Evolutionary conservation across 768 basidiomycete species (phyloP), one percentile per base, ranked within the genome.

Genomic region (Candolleomyces eurysporus): DNA sequence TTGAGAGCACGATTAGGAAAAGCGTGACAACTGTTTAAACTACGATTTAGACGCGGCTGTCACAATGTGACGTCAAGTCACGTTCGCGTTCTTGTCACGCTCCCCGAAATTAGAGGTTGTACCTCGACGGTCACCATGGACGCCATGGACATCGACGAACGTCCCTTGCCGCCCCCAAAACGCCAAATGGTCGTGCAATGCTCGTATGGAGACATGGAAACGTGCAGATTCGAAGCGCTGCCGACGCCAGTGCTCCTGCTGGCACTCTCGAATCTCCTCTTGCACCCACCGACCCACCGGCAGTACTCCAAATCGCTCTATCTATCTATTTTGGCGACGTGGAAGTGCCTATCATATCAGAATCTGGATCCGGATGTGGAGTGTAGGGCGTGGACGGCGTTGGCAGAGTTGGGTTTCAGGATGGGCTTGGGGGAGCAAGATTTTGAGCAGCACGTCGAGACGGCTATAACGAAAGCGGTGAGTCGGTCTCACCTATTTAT

Each of bases 381-480:
- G 66, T 91, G 89, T 67, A 76, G 85, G 8, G 89, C 89, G 0
- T 91, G 87, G 84, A 85, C 85, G 0, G 81, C 82, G 10, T 65
- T 92, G 0, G 90, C 85, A 0, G 91, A 92, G 70, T 66, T 90
- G 1, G 90, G 89, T 3, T 78, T 91, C 68, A 77, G 76, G 61
- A 78, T 84, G 48, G 78, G 61, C 63, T 81, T 69, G 54, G 68
- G 48, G 79, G 83, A 83, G 73, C 82, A n/a, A n/a, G 83, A 78
- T 31, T 73, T 87, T 8, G 84, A 83, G 63, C 69, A 57, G 0
- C 89, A 91, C 69, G 87, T 89, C 21, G 89, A 90, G 67, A 84
- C 79, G 60, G 86, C 89, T 11, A 76, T 90, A 16, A 84, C 83
- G 16, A 89, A 88, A 74, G 90, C 87, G 59, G 89, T 91, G 61